These are phyloP conservation scores for Tephrocybe sp. DNA, from an alignment of 768 basidiomycete species.

Conservation along the genomic window DNA sequence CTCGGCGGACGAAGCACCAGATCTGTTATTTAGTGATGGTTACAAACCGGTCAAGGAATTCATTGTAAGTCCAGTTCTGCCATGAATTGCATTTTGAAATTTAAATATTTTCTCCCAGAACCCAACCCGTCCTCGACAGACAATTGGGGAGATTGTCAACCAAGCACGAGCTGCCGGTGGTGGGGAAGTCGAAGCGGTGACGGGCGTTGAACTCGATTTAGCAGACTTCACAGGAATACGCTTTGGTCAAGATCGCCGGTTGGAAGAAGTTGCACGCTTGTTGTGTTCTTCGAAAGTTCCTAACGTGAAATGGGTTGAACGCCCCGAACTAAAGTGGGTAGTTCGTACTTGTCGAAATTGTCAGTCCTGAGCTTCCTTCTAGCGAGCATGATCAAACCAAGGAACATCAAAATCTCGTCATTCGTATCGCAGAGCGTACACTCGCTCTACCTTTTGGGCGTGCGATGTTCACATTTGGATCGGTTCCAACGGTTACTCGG, in stretches of 20 bases:
- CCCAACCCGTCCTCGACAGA: constrained; percentile 44
- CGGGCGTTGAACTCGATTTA: constrained; percentile 71
- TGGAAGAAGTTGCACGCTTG: constrained; percentile 91
- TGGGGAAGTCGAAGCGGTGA: constrained; percentile 55
- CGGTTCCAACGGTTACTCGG: constrained; percentile 68
- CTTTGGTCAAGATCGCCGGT: constrained; percentile 84
- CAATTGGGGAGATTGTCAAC: constrained; percentile 49
- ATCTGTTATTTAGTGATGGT: constrained; percentile 46
- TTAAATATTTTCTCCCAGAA: constrained; percentile 42
- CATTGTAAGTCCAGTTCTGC: constrained; percentile 36
- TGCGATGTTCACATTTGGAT: constrained; percentile 89
- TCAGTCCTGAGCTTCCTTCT: constrained; percentile 4
- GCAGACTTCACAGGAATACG: constrained; percentile 79
- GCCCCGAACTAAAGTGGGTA: constrained; percentile 65
- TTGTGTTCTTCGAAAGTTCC: constrained; percentile 76
- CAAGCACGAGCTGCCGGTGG: constrained; percentile 48
- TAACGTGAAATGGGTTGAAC: constrained; percentile 60
- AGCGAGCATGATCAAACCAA: constrained; percentile 88
- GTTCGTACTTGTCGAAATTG: neutral
- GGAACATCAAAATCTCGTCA: constrained; percentile 79
- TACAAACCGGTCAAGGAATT: constrained; percentile 58
- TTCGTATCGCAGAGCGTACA: constrained; percentile 82
- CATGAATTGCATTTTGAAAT: constrained; percentile 7
- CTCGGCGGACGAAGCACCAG: constrained; percentile 46
- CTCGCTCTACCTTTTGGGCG: constrained; percentile 88